Evolutionary conservation across 345 rosid genomes (phyloP), one percentile per base, ranked within the genome.

Genomic region (Firmiana major): DNA sequence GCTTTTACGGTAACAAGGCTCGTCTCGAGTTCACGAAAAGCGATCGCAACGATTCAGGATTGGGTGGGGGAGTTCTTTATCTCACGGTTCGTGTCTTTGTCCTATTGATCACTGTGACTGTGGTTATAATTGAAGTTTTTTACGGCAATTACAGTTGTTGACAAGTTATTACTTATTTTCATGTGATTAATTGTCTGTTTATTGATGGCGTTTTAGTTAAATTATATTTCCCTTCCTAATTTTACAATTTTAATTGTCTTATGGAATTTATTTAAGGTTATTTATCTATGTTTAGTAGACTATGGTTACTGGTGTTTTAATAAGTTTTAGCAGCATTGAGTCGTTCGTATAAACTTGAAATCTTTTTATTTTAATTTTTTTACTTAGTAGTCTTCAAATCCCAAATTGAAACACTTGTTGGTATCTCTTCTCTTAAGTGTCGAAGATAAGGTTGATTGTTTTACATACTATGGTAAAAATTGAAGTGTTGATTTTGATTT

Each of bases 61-160:
- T 95, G 74, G 99, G 98, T 42, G 99, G 99, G 46, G 98, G 98
- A 53, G 79, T 93, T 81, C 86, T 96, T 51, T 80, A 87, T 86
- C 93, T 93, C 79, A 90, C 79, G 96, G 98, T 95, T 71, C 26
- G 72, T 48, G 7, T 63, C 63, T 19, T 78, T 77, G n/a, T 21
- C 75, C 36, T 43, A 1, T 66, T 66, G 7, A 36, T 75, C 43
- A 55, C 42, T 45, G 60, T 58, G 8, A 28, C 38, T 10, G 6
- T 75, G 64, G 19, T 73, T 42, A 42, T 60, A 43, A 9, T 62
- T 42, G 38, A 22, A 24, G 21, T 9, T 58, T 42, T 21, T 73
- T 21, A 40, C 31, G 1, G 3, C 4, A 21, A 34, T 72, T 72
- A 28, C 5, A 7, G 64, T 73, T 42, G 13, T 22, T 43, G 77